These are phyloP conservation scores for Cajanus cajan DNA, from an alignment of 306 rosid species.

Conservation along the genomic window DNA sequence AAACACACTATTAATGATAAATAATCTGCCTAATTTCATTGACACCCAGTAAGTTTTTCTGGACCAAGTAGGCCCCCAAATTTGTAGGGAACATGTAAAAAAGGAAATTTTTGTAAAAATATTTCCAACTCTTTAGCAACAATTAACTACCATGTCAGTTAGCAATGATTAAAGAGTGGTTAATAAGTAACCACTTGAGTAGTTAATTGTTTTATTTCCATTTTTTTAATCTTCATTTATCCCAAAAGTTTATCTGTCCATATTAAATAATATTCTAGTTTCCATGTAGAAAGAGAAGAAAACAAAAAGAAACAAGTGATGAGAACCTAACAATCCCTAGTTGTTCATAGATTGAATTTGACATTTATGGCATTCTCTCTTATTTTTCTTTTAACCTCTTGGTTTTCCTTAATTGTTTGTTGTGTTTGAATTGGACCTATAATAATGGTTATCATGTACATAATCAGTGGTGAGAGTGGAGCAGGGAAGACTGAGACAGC, in stretches of 20 bases:
- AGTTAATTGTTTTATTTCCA: background rate
- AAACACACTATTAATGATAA: too few relatives aligned
- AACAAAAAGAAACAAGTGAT: background rate
- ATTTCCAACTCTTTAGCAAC: background rate
- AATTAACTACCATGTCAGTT: background rate
- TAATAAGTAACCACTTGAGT: background rate
- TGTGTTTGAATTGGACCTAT: constrained; percentile 1
- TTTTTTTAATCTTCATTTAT: background rate
- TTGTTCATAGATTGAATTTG: background rate
- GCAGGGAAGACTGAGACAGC: constrained; percentile 43
- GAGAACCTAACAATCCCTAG: background rate
- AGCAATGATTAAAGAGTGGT: background rate
- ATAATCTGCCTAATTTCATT: too few relatives aligned
- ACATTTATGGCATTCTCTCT: background rate
- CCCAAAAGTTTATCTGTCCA: background rate
- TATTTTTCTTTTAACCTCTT: background rate
- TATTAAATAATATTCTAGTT: background rate
- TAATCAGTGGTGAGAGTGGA: constrained; percentile 42
- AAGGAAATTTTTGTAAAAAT: background rate
- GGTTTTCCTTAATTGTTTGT: constrained; percentile 12
- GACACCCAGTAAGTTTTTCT: background rate
- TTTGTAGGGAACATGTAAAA: background rate
- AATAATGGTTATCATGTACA: constrained; percentile 2
- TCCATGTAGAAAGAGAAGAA: background rate
- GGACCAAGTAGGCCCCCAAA: background rate